Base-by-base conservation (phyloP, 1,139 yeast genomes). In the Lodderomyces margitis region DNA sequence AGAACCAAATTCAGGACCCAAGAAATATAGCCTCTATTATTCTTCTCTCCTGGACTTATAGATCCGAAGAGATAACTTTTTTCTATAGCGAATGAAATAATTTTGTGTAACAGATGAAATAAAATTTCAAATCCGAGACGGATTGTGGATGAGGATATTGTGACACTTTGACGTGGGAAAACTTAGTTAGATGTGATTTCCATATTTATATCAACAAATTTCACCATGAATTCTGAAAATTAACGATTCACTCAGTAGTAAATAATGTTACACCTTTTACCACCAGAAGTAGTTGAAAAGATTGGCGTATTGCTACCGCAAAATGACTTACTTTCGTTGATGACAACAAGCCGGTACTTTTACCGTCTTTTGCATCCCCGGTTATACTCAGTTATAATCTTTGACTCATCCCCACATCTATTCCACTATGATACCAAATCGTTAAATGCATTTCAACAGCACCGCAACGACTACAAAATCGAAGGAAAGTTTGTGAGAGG, bases 261-360 rank as follows among this genome's bases (percentile, higher is more conserved):
- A 8, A 5, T 19, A n/a, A 55, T 52, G 59, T 35, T 56, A 34
- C 40, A 44, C 10, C 30, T 41, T 5, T 44, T 63, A 24, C 68
- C 68, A 8, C 16, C 40, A 17, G 68, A 63, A 41, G 37, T 63
- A 6, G 38, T 55, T 15, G 51, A 50, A 12, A 36, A 42, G 19
- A 49, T 63, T 12, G 40, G 52, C 7, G 21, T 39, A 21, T 36
- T 45, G 7, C 43, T 59, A 14, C 41, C 46, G 30, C 63, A 57
- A 41, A 33, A 46, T 21, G 59, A 58, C 16, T 42, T 57, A 12
- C 41, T 61, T 2, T 48, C 46, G 20, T 38, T 62, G 24, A 51
- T 53, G 12, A 38, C 37, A 10, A 55, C 59, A 2, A 54, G 48
- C 43, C 50, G 48, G 28, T 42, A 41, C 15, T 47, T 57, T 19